Base-by-base conservation (phyloP, 2,329 filamentous ascomycete genomes). In the Phoma sp. region DNA sequence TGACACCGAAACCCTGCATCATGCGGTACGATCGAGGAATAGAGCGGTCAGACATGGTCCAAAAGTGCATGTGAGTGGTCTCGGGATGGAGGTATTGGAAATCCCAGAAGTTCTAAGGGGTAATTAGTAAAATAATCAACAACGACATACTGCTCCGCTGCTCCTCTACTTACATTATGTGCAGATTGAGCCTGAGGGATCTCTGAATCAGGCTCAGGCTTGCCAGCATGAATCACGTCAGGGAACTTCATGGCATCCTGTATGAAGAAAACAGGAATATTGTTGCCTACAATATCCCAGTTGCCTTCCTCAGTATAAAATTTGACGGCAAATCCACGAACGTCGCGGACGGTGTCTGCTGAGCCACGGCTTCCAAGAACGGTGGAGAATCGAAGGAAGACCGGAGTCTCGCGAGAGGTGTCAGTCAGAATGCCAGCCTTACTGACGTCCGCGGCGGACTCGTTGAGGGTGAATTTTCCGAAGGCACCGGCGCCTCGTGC, bases 1-100 rank as follows among this genome's bases (percentile, higher is more conserved):
- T 92, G 63, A 94, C 90, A 49, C 90, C 90, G 53, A 93, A 94
- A 0, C 90, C 90, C 63, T 94, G 89, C 88, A 94, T 92, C 89
- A 92, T 92, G 22, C 90, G 86, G 75, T 82, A 92, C 0, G 88
- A 91, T 2, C 88, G 84, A 1, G 90, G 90, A 51, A 91, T 91
- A 0, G 82, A 81, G 25, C 89, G 83, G 70, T 92, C 90, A 8
- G 85, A 89, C 87, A 92, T 90, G 27, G 86, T 79, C 89, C 90
- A 93, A 81, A 90, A 85, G 63, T 85, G 89, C 88, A 91, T 92
- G 72, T 92, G 89, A 0, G 88, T 91, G 0, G 88, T 84, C 71
- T 94, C 89, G 0, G 85, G 78, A 65, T 92, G 86, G 58, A 88
- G 74, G 60, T 60, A 73, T 36, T 84, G n/a, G 21, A 35, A 35